Percentiles rank a stretch among this genome's conserved stretches.
Evolutionary conservation across 306 rosid genomes (phyloP).

Genomic region (Cucurbita argyrosperma): DNA sequence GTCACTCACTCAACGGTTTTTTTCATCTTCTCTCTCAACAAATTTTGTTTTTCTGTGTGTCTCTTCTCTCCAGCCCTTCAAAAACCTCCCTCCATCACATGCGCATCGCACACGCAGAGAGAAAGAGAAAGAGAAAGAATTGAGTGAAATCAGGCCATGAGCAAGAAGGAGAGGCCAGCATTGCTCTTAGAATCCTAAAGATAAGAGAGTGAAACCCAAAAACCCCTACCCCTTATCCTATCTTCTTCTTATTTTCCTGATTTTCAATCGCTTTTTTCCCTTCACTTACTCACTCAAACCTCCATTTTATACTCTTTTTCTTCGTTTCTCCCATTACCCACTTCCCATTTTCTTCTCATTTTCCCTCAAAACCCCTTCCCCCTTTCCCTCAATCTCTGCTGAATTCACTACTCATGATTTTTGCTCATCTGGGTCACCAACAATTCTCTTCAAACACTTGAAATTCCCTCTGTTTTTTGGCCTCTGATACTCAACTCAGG

Average conservation of each 20-base stretch:
- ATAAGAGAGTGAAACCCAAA: conserved; percentile 15
- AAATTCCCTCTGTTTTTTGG: background rate
- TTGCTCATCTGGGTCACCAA: conserved; percentile 10
- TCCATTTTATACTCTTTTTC: background rate
- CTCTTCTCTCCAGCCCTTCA: conserved; percentile 9
- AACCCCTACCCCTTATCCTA: conserved; percentile 51
- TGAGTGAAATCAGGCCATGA: conserved; percentile 18
- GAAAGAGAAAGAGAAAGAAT: background rate
- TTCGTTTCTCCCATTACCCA: background rate
- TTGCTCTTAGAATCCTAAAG: conserved; percentile 46
- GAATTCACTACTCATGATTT: background rate
- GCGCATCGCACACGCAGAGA: background rate
- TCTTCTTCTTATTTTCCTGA: conserved; percentile 28
- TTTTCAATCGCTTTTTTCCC: background rate
- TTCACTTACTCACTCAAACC: background rate
- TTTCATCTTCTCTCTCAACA: background rate
- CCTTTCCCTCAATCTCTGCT: background rate
- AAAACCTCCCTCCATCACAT: conserved; percentile 3
- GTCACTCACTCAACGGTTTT: conserved; percentile 18
- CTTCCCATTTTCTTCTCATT: background rate
- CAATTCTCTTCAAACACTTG: background rate
- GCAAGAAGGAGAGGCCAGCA: conserved; percentile 41
- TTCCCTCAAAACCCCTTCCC: background rate
- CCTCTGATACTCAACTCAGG: background rate
- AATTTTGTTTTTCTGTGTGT: conserved; percentile 6